A percentile compares a stretch with the other conserved stretches of the same genome.
These are phyloP conservation scores for Cichorium intybus DNA, from an alignment of 140 eudicot species.

Conservation along the genomic window DNA sequence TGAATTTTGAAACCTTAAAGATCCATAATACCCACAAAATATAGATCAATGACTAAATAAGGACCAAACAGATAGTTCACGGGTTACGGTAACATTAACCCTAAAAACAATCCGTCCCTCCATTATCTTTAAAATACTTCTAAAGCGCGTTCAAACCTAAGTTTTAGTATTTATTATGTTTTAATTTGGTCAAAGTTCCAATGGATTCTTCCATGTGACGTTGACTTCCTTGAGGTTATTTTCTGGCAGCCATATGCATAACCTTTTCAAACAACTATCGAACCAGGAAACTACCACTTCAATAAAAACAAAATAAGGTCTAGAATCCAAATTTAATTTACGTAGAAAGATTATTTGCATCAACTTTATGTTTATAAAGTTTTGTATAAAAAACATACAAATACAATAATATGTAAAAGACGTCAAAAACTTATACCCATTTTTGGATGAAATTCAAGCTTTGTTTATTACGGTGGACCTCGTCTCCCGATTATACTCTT, in stretches of 20 bases:
- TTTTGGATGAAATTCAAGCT: background rate
- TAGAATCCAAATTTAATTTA: background rate
- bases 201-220: constrained; percentile 22
- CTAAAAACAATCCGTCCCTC: background rate
- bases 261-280: background rate
- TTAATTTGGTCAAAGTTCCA: constrained; percentile 2
- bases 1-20: too few species aligned
- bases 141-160: constrained; percentile 4
- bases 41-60: too few species aligned
- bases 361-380: background rate
- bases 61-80: too few species aligned
- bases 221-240: constrained; percentile 22
- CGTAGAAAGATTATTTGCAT: background rate
- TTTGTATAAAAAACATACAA: too few species aligned
- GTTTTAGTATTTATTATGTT: background rate
- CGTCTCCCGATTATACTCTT: background rate
- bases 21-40: too few species aligned
- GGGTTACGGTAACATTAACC: too few species aligned
- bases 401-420: background rate
- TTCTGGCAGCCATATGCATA: constrained; percentile 12
- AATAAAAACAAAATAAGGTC: background rate
- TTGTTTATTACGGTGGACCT: background rate
- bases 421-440: background rate
- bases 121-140: background rate
- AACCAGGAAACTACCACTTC: constrained; percentile 19